Base-by-base conservation (phyloP, 768 basidiomycete species). In the Lentinula guzmanii region DNA sequence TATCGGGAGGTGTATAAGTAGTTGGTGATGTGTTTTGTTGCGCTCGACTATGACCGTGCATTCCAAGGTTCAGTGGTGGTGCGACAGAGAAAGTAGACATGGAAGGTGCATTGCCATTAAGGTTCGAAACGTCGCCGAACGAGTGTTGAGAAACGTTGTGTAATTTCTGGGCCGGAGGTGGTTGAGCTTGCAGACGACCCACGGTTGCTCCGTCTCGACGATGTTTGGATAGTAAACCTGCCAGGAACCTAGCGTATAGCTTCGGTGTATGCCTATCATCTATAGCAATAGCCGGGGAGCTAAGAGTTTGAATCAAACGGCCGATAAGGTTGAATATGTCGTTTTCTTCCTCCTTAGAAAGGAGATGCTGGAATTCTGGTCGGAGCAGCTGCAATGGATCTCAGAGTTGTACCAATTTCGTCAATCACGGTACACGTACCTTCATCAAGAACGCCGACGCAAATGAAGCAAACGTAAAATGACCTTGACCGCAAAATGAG, bases 391-490 rank as follows among this genome's bases (percentile, higher is more conserved):
- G 61, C 15, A 62, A 41, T 5, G 33, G 5, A n/a, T 52, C 4
- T 52, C n/a, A 5, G 33, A 16, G 58, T 41, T 9, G 57, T 50
- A 63, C 54, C 11, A 24, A 9, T 41, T 6, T 13, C 16, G 33
- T 33, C 34, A 24, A 24, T 42, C 8, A 18, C 4, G 56, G 10
- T n/a, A 48, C 6, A n/a, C 8, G 21, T 31, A 70, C 89, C 81
- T 91, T 92, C 64, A 92, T 82, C 58, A 93, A 75, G 75, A 92
- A 93, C 0, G 90, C 91, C 28, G 88, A 90, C 0, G 91, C 90
- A 68, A 93, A 93, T 1, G 89, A 83, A 2, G 86, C 82, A 67
- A 91, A 92, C 35, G 92, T 79, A 64, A 91, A 91, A 68, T 90
- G 85, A 2, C 87, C 87, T 86, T 59, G 4, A 51, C 52, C 62